Conservation (phyloP, 768 basidiomycete genomes). For the Dentipellis fragilis region DNA sequence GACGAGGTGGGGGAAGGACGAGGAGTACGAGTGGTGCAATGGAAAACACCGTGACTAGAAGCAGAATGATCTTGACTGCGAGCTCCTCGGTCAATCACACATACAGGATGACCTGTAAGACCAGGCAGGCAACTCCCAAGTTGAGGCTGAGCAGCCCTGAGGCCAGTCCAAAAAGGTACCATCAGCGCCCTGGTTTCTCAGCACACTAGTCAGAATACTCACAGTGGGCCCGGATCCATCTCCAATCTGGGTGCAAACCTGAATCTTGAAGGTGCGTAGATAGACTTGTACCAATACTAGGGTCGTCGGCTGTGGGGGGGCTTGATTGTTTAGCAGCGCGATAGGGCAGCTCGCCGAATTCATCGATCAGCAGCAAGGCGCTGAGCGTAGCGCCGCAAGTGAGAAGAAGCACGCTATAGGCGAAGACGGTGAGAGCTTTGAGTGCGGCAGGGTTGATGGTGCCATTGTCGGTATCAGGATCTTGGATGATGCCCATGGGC, state of each 20-base stretch:
- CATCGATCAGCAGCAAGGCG: constrained; percentile 9
- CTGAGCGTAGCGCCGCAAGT: constrained; percentile 8
- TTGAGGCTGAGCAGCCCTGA: neutral
- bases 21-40: neutral
- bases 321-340: neutral
- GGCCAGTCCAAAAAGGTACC: too few species aligned
- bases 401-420: constrained; percentile 12
- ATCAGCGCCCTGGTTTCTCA: too few species aligned
- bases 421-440: constrained; percentile 6
- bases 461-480: neutral
- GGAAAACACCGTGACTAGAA: neutral
- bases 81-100: neutral
- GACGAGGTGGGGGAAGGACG: neutral
- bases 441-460: neutral
- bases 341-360: constrained; percentile 5
- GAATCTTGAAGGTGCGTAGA: neutral
- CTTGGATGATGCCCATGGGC: neutral
- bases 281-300: neutral
- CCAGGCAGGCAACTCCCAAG: neutral
- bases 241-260: neutral
- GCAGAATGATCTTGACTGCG: neutral
- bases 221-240: neutral
- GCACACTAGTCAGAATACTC: too few species aligned
- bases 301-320: neutral
- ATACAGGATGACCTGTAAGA: neutral